Base-by-base conservation (phyloP, 192 early-diverging fungal genomes). In the Coemansia sp. region DNA sequence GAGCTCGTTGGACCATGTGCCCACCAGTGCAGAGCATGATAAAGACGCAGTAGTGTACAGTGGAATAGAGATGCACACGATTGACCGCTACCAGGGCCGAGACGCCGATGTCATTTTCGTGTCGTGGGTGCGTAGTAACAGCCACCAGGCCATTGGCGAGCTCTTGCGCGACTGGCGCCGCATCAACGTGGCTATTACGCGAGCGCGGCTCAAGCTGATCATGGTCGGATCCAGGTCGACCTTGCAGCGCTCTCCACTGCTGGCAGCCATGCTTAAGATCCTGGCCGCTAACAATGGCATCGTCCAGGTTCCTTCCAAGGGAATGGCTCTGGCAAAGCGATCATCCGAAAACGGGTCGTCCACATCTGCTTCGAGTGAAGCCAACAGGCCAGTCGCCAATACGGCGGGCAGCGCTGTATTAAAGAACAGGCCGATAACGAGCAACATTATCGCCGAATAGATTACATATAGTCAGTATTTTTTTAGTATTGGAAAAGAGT, bases 81-180 rank as follows among this genome's bases (percentile, higher is more conserved):
- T 99, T 35, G 97, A 99, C 79, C 88, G 90, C 62, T 97, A 90
- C 74, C 97, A 99, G 77, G 97, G 97, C 34, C 88, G 93, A 16
- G 97, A 99, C 73, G 94, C 95, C 72, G 89, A 92, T 4, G 91
- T 92, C 59, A 89, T 98, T n/a, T 72, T 99, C 17, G 86, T 99
- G 3, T 95, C 94, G 8, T 85, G 94, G 51, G 95, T 97, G 24
- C 84, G 95, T 50, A 92, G 90, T 60, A 99, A 99, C 74, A 24
- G 62, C 2, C 70, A 83, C 3, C 77, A 81, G 42, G 86, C 87
- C 14, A 92, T 93, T 16, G 95, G 97, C 27, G 92, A 95, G 36
- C 77, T 98, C 24, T 68, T 98, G 50, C 84, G 86, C 51, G 97
- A 98, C 73, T 97, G 95, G 94, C 84, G 90, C 27, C 86, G 97